Base-by-base conservation (phyloP, 169 alveolate genomes). In the Ichthyophthirius multifiliis region DNA sequence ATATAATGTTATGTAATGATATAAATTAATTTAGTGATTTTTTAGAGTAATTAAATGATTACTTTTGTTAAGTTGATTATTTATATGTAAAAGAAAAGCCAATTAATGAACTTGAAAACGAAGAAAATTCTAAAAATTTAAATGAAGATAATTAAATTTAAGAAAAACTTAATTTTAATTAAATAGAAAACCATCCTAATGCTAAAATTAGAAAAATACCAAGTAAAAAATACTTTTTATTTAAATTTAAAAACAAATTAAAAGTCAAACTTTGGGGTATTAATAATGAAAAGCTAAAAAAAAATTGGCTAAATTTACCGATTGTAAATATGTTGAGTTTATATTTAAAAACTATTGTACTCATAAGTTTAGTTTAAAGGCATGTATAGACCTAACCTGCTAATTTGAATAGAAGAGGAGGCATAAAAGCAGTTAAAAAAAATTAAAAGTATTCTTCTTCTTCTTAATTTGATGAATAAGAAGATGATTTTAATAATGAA, bases 191-290 rank as follows among this genome's bases (percentile, higher is more conserved):
- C n/a, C n/a, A n/a, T n/a, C n/a, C n/a, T n/a, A n/a, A n/a, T n/a
- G n/a, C n/a, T n/a, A n/a, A n/a, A n/a, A n/a, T n/a, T 39, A 55
- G 31, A 55, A 55, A 55, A 23, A 4, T 55, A 3, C 71, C 71
- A 55, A 55, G 71, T 55, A 55, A 55, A 5, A 45, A 5, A n/a
- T 6, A 4, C 13, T 5, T 45, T 45, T 55, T 2, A 55, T 1
- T 23, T 20, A 27, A 1, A 2, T 27, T 5, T n/a, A n/a, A n/a
- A n/a, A n/a, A n/a, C n/a, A n/a, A n/a, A 7, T 55, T 4, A n/a
- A 12, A 15, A 55, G 71, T 55, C 43, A 55, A 39, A 55, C 23
- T 55, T 20, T 55, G 71, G 71, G 71, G 71, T 15, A 55, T 55
- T 18, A 27, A 55, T 55, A 55, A 39, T 55, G 71, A 55, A 20